Percentiles rank a stretch among this genome's conserved stretches.
These are phyloP conservation scores for Knoxdaviesia proteae DNA, from an alignment of 2,329 filamentous ascomycete genomes.

Conservation along the genomic window DNA sequence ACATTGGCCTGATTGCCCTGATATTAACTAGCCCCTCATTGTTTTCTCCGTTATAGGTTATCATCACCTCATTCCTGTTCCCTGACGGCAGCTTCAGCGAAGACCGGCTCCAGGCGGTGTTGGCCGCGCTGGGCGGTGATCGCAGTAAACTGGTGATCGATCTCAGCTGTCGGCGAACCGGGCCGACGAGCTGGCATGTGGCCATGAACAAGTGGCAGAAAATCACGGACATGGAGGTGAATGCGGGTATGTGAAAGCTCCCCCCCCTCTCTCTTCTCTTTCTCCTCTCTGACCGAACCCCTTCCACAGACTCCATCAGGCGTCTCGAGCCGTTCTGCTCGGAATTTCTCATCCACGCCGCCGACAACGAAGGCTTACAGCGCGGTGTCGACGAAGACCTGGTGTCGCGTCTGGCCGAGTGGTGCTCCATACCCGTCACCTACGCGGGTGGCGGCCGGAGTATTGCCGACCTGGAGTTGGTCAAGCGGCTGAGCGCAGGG, in stretches of 20 bases:
- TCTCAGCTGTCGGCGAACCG: conserved; percentile 67
- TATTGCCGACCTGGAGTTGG: conserved; percentile 62
- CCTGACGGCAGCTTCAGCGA: conserved; percentile 66
- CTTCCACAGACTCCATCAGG: conserved; percentile 48
- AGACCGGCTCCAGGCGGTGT: conserved; percentile 50
- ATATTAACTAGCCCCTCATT: too few species aligned
- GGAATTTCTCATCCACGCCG: conserved; percentile 92
- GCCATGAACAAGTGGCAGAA: conserved; percentile 99
- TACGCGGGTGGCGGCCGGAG: conserved; percentile 87
- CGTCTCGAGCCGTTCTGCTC: conserved; percentile 78
- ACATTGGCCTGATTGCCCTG: too few species aligned
- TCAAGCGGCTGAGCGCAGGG: conserved; percentile 57
- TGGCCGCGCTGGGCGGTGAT: conserved; percentile 52
- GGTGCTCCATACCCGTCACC: conserved; percentile 84
- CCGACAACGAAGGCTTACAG: conserved; percentile 89
- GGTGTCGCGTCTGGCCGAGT: conserved; percentile 54
- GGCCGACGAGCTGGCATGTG: conserved; percentile 65
- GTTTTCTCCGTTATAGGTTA: conserved; percentile 42
- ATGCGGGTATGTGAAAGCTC: conserved; percentile 37
- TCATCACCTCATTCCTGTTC: conserved; percentile 91
- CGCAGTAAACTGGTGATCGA: conserved; percentile 78
- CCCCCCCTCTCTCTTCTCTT: neutral
- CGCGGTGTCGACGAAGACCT: conserved; percentile 75
- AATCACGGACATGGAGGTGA: conserved; percentile 88
- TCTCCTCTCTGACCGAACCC: neutral